A percentile compares a stretch with the other conserved stretches of the same genome.
phyloP scores from a whole-genome alignment of 352 stramenopile species.

The Phytopythium ostracodes region DNA sequence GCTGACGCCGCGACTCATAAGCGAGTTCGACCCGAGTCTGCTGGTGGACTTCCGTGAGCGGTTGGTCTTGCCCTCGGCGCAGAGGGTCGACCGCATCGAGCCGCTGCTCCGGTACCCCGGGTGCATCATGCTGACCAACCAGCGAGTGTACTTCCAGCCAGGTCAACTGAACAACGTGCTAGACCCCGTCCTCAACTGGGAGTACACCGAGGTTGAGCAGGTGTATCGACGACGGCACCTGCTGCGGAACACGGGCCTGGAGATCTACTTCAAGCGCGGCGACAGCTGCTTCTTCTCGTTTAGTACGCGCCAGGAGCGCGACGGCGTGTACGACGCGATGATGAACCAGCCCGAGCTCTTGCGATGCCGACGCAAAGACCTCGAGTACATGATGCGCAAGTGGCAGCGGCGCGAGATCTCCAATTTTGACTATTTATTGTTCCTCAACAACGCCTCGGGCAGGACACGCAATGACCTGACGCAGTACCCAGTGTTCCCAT shows the following conservation, averaged over 20 bases:
- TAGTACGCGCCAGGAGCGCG: constrained; percentile 46
- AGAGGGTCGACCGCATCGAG: constrained; percentile 72
- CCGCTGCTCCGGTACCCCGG: constrained; percentile 86
- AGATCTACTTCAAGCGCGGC: constrained; percentile 75
- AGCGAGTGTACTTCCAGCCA: constrained; percentile 90
- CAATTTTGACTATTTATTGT: constrained; percentile 92
- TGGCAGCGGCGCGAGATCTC: constrained; percentile 82
- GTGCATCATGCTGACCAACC: constrained; percentile 75
- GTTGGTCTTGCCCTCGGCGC: constrained; percentile 39
- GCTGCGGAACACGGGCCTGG: constrained; percentile 83
- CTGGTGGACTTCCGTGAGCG: constrained; percentile 84
- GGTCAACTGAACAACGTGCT: constrained; percentile 90
- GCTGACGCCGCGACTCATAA: constrained; percentile 40
- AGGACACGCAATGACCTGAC: constrained; percentile 84
- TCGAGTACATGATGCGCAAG: constrained; percentile 58
- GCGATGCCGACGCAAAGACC: constrained; percentile 37
- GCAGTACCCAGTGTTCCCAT: constrained; percentile 96
- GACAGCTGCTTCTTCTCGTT: constrained; percentile 86
- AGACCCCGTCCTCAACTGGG: constrained; percentile 83
- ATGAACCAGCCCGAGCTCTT: constrained; percentile 49
- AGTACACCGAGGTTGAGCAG: constrained; percentile 65
- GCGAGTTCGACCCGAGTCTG: constrained; percentile 76
- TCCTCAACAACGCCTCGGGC: constrained; percentile 82
- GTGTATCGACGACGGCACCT: constrained; percentile 89
- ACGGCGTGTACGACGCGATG: constrained; percentile 71